Percentiles rank a stretch among this genome's conserved stretches.
These are phyloP conservation scores for Aureobasidium sp. DNA, from an alignment of 2,329 filamentous ascomycete species.

Conservation along the genomic window DNA sequence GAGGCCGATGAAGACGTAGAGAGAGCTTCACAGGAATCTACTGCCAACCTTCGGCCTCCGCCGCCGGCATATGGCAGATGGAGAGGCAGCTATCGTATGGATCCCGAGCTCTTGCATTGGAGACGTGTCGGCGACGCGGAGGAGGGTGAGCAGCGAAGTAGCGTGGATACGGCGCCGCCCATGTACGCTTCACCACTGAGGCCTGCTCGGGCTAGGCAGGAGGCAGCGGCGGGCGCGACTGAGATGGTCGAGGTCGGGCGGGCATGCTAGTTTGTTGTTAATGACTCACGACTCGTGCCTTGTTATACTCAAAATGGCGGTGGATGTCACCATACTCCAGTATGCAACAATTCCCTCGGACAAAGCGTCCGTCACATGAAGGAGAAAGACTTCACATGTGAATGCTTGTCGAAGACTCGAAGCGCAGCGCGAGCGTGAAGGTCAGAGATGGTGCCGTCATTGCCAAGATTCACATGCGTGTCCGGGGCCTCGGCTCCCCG, in stretches of 20 bases:
- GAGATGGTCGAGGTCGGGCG: not conserved
- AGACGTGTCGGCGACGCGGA: not conserved
- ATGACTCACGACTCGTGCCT: not conserved
- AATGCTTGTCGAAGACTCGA: not conserved
- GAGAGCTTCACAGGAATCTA: not conserved
- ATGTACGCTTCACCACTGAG: constrained; percentile 4
- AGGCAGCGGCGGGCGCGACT: not conserved
- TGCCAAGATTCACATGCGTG: constrained; percentile 11
- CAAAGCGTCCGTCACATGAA: not conserved
- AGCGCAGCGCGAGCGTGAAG: not conserved
- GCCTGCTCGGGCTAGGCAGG: not conserved
- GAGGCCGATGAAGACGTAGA: constrained; percentile 5
- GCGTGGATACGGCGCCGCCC: not conserved
- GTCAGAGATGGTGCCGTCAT: not conserved
- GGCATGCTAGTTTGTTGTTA: not conserved
- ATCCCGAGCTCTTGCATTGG: constrained; percentile 1
- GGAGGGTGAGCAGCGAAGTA: not conserved
- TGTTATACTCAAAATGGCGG: not conserved
- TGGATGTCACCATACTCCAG: too few relatives aligned
- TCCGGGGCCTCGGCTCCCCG: constrained; percentile 1
- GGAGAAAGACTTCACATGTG: not conserved
- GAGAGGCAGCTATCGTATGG: not conserved
- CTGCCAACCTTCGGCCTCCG: not conserved
- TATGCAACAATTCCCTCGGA: not conserved
- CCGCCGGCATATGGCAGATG: constrained; percentile 6